Conservation (phyloP, 306 rosid genomes). For the Cucurbita moschata region DNA sequence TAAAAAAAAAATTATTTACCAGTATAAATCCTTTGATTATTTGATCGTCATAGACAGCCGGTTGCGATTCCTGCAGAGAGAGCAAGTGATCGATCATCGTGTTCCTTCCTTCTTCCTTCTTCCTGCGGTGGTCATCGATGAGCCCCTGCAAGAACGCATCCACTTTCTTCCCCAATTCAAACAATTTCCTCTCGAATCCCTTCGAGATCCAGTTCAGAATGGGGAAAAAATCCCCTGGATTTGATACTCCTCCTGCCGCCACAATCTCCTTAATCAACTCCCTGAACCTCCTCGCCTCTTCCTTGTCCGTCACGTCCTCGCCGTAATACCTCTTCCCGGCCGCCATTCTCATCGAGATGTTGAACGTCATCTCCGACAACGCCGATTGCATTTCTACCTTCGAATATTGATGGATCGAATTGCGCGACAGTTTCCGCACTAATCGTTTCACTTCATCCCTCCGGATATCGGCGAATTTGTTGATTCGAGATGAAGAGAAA, state of each 20-base stretch:
- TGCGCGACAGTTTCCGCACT: conserved; percentile 11
- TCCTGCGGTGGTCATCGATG: conserved; percentile 35
- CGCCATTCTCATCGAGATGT: conserved; percentile 48
- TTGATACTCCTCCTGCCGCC: conserved; percentile 5
- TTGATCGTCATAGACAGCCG: conserved; percentile 43
- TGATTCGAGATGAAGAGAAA: conserved; percentile 33
- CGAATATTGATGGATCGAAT: conserved; percentile 4
- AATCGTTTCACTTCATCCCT: conserved; percentile 28
- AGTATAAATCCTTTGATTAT: conserved; percentile 43
- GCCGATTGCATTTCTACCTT: conserved; percentile 24
- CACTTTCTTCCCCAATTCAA: not conserved
- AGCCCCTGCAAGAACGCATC: conserved; percentile 34
- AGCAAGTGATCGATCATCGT: conserved; percentile 49
- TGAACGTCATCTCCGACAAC: conserved; percentile 41
- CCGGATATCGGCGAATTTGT: conserved; percentile 16
- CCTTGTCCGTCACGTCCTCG: conserved; percentile 10
- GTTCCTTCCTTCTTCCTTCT: conserved; percentile 5
- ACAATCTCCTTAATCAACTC: conserved; percentile 18
- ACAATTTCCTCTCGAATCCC: conserved; percentile 3
- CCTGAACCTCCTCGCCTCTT: conserved; percentile 29
- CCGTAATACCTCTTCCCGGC: conserved; percentile 54
- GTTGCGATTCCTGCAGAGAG: conserved; percentile 27
- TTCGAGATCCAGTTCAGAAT: conserved; percentile 17
- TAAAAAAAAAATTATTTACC: conserved; percentile 23
- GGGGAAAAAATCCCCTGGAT: conserved; percentile 29